Base-by-base conservation (phyloP, 1,139 yeast species). In the Suhomyces ambrosiae region DNA sequence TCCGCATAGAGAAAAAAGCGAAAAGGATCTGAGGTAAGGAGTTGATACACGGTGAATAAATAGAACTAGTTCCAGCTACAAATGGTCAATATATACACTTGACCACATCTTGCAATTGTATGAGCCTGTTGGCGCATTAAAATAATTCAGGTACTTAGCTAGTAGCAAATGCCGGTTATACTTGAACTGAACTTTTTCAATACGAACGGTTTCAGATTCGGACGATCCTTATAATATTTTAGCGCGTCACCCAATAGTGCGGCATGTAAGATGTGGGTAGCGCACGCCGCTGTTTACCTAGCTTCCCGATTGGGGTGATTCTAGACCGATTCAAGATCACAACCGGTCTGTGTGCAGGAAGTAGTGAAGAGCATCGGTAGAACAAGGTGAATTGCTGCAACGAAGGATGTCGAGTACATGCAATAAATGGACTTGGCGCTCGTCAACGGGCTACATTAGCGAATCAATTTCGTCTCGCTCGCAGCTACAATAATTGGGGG, bases 121-220 rank as follows among this genome's bases (percentile, higher is more conserved):
- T n/a, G n/a, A n/a, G 21, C 8, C 21, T 18, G 8, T 5, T 18
- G 21, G 8, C 10, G 3, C 17, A 6, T 13, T 11, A 32, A 32
- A 32, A 32, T 32, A 32, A 17, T 32, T 32, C 34, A 32, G 34
- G 34, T 17, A 32, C 34, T n/a, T 18, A 18, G 21, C 21, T n/a
- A 21, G 11, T 7, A 6, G 9, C 14, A 14, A 11, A 5, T 18
- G 21, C 8, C 21, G 21, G 21, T 18, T 18, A 18, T 18, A 18
- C 21, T 8, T 18, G 21, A 18, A 18, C 5, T 6, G 21, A 18
- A 8, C 5, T 18, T 18, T 18, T 5, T 18, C 5, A 5, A 18
- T 18, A 5, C 8, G 21, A 7, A 23, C 5, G 25, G n/a, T 16
- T 16, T 16, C 30, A 17, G 19, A 27, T 27, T 27, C 8, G 13